A percentile compares a stretch with the other conserved stretches of the same genome.
Evolutionary conservation across 768 basidiomycete genomes (phyloP).

Genomic region (Lepiota brunneoincarnata): DNA sequence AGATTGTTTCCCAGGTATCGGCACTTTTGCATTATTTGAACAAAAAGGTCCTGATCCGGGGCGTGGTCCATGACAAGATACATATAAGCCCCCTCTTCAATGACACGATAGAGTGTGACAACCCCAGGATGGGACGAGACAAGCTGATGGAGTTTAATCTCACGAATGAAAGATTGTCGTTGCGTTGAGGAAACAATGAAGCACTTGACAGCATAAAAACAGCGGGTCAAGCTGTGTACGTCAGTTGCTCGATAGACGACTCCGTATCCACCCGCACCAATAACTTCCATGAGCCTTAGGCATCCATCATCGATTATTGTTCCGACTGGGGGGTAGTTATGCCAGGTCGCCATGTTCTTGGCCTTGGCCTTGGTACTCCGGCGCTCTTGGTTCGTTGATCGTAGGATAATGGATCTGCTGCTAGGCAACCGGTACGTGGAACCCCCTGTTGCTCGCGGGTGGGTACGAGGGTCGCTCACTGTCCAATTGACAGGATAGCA

Average conservation of each 20-base stretch:
- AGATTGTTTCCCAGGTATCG: conserved; percentile 82
- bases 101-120: conserved; percentile 84
- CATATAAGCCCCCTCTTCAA: conserved; percentile 78
- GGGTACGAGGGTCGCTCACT: too few relatives aligned
- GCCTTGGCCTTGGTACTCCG: conserved; percentile 19
- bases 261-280: conserved; percentile 94
- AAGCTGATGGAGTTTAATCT: conserved; percentile 79
- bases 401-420: too few relatives aligned
- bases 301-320: conserved; percentile 79
- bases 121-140: conserved; percentile 77
- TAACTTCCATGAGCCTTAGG: conserved; percentile 80
- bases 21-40: conserved; percentile 77
- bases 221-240: conserved; percentile 44
- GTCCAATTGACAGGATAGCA: too few relatives aligned
- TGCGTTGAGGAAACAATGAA: conserved; percentile 57
- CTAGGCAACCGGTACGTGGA: too few relatives aligned
- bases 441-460: too few relatives aligned
- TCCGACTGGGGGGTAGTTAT: conserved; percentile 56
- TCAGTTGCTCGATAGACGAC: conserved; percentile 91
- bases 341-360: conserved; percentile 11
- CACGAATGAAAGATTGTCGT: conserved; percentile 79
- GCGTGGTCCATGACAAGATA: conserved; percentile 96
- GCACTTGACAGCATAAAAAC: conserved; percentile 90
- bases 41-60: conserved; percentile 87
- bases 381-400: too few relatives aligned